phyloP scores from a whole-genome alignment of 2,329 filamentous ascomycete species.

The Bisporella sp. region DNA sequence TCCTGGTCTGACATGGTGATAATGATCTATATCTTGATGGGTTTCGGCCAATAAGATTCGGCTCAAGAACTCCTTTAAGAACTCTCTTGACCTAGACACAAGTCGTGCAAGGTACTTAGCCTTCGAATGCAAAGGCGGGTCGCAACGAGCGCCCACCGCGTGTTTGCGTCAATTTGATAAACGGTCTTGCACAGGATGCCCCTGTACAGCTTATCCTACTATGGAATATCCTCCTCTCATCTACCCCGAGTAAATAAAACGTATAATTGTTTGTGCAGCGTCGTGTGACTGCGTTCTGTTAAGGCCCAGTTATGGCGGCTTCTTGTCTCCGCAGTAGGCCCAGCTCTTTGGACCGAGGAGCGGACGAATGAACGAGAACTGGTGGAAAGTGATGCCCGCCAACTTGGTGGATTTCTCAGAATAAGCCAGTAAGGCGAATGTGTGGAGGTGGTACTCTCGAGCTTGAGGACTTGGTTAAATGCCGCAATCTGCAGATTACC shows the following conservation, averaged over 20 bases:
- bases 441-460: too few relatives aligned
- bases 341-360: constrained; percentile 87
- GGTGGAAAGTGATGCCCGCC: constrained; percentile 71
- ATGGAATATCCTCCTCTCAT: constrained; percentile 8
- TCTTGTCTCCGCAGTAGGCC: constrained; percentile 95
- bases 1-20: constrained; percentile 62
- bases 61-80: too few relatives aligned
- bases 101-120: constrained; percentile 6
- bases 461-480: too few relatives aligned
- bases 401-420: constrained; percentile 67
- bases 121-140: constrained; percentile 32
- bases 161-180: constrained; percentile 42
- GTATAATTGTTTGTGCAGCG: constrained; percentile 5
- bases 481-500: too few relatives aligned
- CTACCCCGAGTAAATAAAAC: constrained; percentile 9
- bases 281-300: constrained; percentile 1
- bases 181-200: constrained; percentile 28
- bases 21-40: not conserved
- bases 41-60: too few relatives aligned
- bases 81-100: too few relatives aligned
- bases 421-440: too few relatives aligned
- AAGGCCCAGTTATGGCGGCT: constrained; percentile 80
- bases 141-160: constrained; percentile 47
- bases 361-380: constrained; percentile 74
- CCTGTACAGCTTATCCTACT: constrained; percentile 23